phyloP scores from a whole-genome alignment of 495 filamentous ascomycete genomes.

The Lepidopterella palustris region DNA sequence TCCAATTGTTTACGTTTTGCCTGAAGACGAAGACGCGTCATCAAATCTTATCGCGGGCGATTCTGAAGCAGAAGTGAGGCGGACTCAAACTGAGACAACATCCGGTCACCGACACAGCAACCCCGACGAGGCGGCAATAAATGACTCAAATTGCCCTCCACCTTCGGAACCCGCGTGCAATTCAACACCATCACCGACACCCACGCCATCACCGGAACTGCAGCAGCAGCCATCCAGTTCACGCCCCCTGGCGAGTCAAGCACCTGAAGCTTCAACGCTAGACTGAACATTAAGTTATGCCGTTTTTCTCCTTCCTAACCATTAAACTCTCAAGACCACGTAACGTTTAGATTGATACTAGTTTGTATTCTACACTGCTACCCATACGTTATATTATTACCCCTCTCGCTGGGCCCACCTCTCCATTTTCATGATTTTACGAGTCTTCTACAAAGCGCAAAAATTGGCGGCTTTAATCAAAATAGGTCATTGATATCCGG shows the following conservation, averaged over 20 bases:
- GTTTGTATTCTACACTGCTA: too few species aligned
- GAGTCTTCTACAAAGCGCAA: too few species aligned
- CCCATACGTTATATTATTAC: too few species aligned
- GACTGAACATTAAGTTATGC: neutral
- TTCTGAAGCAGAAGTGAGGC: neutral
- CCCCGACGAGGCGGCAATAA: neutral
- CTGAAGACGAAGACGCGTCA: neutral
- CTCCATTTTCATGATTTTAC: too few species aligned
- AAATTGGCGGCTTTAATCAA: too few species aligned
- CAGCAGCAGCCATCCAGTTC: too few species aligned
- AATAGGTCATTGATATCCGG: too few species aligned
- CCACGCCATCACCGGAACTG: neutral
- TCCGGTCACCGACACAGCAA: neutral
- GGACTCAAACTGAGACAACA: neutral
- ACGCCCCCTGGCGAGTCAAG: neutral
- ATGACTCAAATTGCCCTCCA: neutral
- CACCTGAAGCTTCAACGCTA: neutral
- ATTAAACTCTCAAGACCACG: too few species aligned
- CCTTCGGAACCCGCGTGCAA: neutral
- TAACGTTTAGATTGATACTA: too few species aligned
- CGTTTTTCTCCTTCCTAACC: neutral
- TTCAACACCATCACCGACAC: neutral
- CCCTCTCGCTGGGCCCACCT: too few species aligned
- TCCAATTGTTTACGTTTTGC: conserved; percentile 51
- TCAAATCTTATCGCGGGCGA: neutral